phyloP scores from a whole-genome alignment of 2,329 filamentous ascomycete genomes.

The Clarireedia homoeocarpa region DNA sequence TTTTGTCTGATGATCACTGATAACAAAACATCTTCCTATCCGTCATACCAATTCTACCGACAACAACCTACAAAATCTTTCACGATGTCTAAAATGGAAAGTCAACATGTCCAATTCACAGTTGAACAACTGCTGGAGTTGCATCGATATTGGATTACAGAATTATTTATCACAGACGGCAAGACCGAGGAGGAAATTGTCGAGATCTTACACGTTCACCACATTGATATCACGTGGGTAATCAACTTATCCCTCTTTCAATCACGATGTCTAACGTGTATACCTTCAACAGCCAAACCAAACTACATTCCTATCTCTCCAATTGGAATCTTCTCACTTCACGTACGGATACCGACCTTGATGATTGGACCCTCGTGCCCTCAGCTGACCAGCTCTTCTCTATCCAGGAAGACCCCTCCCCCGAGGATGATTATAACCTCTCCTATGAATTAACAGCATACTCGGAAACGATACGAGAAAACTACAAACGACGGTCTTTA shows the following conservation, averaged over 20 bases:
- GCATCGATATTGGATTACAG: conserved; percentile 10
- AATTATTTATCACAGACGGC: conserved; percentile 2
- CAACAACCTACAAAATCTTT: neutral
- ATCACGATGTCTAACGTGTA: neutral
- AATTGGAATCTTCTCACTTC: conserved; percentile 6
- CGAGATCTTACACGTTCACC: conserved; percentile 3
- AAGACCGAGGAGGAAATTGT: conserved; percentile 11
- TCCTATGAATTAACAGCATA: neutral
- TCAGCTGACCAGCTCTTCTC: neutral
- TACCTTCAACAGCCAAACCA: neutral
- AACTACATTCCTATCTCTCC: conserved; percentile 2
- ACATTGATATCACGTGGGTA: conserved; percentile 5
- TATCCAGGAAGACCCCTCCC: neutral
- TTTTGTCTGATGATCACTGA: neutral
- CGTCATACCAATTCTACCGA: neutral
- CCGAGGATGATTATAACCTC: neutral
- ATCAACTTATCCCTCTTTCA: neutral
- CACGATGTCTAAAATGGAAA: conserved; percentile 1
- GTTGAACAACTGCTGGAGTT: conserved; percentile 7
- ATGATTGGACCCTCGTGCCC: neutral
- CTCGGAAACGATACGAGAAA: neutral
- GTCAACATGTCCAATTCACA: conserved; percentile 7
- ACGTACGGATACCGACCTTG: neutral
- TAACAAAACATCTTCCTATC: neutral
- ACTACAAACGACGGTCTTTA: neutral